Percentiles rank a stretch among this genome's conserved stretches.
Evolutionary conservation across 2,329 filamentous ascomycete species (phyloP).

Genomic region (Dactylellina parvicollis): DNA sequence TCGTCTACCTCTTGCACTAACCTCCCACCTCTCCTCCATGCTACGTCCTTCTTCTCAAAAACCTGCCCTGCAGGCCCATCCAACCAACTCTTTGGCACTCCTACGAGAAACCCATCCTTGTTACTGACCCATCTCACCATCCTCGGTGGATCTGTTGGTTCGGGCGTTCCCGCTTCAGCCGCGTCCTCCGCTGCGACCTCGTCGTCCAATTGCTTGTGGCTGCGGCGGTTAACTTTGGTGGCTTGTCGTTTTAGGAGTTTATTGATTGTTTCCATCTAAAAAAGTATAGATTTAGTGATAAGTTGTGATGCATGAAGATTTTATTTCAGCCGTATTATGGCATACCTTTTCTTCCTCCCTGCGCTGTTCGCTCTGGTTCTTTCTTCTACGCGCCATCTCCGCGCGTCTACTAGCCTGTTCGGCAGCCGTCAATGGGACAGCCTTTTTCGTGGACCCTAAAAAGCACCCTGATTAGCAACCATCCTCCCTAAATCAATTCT

Average conservation of each 20-base stretch:
- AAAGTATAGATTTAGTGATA: background rate
- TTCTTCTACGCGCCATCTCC: slow-evolving; percentile 77
- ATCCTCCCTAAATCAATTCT: background rate
- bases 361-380: slow-evolving; percentile 79
- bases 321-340: too few species aligned
- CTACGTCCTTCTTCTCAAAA: slow-evolving; percentile 59
- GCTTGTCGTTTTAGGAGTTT: slow-evolving; percentile 87
- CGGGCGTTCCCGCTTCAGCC: slow-evolving; percentile 60
- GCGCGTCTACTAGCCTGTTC: slow-evolving; percentile 77
- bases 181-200: slow-evolving; percentile 61
- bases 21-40: slow-evolving; percentile 62
- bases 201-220: slow-evolving; percentile 62
- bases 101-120: slow-evolving; percentile 71
- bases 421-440: slow-evolving; percentile 70
- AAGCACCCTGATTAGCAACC: slow-evolving; percentile 44
- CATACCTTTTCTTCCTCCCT: slow-evolving; percentile 79
- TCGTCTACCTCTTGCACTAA: slow-evolving; percentile 57
- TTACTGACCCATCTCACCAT: slow-evolving; percentile 78
- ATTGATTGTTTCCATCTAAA: slow-evolving; percentile 87
- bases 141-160: slow-evolving; percentile 68
- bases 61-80: slow-evolving; percentile 70
- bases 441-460: slow-evolving; percentile 34
- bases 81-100: slow-evolving; percentile 75
- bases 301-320: too few species aligned
- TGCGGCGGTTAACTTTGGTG: slow-evolving; percentile 71